Conservation (phyloP, 306 rosid species). For the Glycyrrhiza uralensis region DNA sequence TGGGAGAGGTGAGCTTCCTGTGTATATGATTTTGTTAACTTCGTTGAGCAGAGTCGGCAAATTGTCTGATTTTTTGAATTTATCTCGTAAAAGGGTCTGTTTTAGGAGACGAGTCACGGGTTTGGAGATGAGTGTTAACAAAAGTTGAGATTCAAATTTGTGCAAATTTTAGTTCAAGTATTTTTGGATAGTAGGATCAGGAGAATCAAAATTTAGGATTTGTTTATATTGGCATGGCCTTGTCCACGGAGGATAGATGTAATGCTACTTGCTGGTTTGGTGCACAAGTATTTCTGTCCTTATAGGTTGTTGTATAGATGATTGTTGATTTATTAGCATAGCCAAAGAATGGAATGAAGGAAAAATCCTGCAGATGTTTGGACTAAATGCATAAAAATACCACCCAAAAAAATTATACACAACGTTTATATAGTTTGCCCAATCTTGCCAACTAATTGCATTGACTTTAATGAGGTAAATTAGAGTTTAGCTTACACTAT, state of each 20-base stretch:
- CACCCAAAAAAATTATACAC: neutral
- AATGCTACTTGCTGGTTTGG: neutral
- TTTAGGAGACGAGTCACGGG: neutral
- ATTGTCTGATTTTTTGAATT: neutral
- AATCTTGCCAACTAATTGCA: neutral
- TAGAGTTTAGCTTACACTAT: neutral
- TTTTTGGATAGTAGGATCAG: neutral
- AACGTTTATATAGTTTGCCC: neutral
- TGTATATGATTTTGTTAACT: neutral
- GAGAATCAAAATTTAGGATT: neutral
- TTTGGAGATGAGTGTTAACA: neutral
- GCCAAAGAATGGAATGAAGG: neutral
- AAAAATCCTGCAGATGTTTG: neutral
- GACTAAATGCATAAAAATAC: neutral
- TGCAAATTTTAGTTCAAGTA: neutral
- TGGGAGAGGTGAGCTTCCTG: conserved; percentile 70
- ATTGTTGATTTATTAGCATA: neutral
- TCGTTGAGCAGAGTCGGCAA: neutral
- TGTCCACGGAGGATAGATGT: neutral
- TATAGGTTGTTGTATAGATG: neutral
- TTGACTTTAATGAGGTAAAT: neutral
- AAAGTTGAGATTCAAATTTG: neutral
- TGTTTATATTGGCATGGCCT: neutral
- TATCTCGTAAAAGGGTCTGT: neutral
- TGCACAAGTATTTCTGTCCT: conserved; percentile 1